Evolutionary conservation across 495 filamentous ascomycete species (phyloP).

Genomic region (Lepraria neglecta): DNA sequence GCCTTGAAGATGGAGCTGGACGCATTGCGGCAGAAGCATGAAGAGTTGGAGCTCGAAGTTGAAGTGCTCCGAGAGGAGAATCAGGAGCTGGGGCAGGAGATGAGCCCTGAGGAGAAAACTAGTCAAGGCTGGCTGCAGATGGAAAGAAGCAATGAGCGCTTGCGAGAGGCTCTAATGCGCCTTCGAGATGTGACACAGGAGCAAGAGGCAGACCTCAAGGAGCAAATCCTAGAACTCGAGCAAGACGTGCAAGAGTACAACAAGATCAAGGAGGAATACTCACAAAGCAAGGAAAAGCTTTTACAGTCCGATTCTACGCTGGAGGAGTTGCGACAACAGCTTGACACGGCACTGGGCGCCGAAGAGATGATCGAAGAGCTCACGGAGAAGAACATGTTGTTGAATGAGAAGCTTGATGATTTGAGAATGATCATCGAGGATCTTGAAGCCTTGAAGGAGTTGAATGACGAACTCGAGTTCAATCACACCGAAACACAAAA

Average conservation of each 20-base stretch:
- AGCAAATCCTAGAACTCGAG: slow-evolving; percentile 71
- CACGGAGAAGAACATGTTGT: slow-evolving; percentile 72
- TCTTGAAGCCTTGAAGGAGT: slow-evolving; percentile 77
- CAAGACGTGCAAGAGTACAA: slow-evolving; percentile 69
- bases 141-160: slow-evolving; percentile 79
- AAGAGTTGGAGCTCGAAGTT: slow-evolving; percentile 82
- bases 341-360: slow-evolving; percentile 77
- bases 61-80: slow-evolving; percentile 87
- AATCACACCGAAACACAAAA: slow-evolving; percentile 90
- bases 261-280: slow-evolving; percentile 62
- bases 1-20: slow-evolving; percentile 73
- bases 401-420: slow-evolving; percentile 77
- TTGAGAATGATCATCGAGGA: slow-evolving; percentile 75
- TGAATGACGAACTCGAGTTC: slow-evolving; percentile 88
- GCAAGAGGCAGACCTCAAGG: slow-evolving; percentile 70
- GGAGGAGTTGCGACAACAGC: slow-evolving; percentile 82
- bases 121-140: slow-evolving; percentile 86
- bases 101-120: slow-evolving; percentile 79
- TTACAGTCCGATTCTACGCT: slow-evolving; percentile 66
- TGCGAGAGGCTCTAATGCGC: slow-evolving; percentile 78
- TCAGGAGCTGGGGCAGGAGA: slow-evolving; percentile 69
- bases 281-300: slow-evolving; percentile 63
- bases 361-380: slow-evolving; percentile 93
- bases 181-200: slow-evolving; percentile 82
- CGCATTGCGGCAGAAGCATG: slow-evolving; percentile 61